These are phyloP conservation scores for Alternaria longipes DNA, from an alignment of 2,329 filamentous ascomycete genomes.

Conservation along the genomic window DNA sequence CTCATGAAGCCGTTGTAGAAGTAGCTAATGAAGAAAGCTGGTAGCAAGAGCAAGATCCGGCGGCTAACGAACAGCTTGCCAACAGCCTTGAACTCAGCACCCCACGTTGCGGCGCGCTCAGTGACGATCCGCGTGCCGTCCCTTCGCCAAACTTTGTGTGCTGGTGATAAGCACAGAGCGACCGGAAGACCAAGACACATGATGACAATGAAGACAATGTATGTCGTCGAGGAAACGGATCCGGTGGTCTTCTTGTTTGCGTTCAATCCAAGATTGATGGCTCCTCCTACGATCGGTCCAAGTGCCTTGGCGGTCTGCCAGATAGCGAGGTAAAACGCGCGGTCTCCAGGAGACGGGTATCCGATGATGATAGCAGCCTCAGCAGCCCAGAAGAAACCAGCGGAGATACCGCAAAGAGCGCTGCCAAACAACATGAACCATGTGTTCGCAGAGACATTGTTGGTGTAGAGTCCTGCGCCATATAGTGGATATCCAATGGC, in stretches of 20 bases:
- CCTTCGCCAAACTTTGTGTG: conserved; percentile 56
- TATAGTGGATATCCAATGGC: conserved; percentile 56
- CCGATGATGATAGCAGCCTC: conserved; percentile 55
- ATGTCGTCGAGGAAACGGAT: conserved; percentile 53
- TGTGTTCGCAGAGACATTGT: conserved; percentile 50
- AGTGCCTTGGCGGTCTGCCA: conserved; percentile 49
- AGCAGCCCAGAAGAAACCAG: conserved; percentile 56
- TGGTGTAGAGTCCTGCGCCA: conserved; percentile 53
- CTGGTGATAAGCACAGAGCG: conserved; percentile 56
- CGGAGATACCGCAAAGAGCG: conserved; percentile 51
- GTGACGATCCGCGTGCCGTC: conserved; percentile 52
- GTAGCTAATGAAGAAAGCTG: conserved; percentile 51
- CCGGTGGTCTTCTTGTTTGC: conserved; percentile 49
- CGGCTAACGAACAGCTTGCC: conserved; percentile 43
- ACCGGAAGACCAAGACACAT: conserved; percentile 58
- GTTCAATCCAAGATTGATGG: conserved; percentile 62
- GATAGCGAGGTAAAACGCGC: conserved; percentile 49
- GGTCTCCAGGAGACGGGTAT: conserved; percentile 51
- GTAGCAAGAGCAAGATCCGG: conserved; percentile 44
- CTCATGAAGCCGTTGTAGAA: conserved; percentile 51
- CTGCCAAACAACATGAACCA: conserved; percentile 54
- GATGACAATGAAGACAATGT: conserved; percentile 59
- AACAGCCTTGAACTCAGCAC: conserved; percentile 42
- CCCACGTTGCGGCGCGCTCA: conserved; percentile 34
- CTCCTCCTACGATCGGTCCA: conserved; percentile 59